These are phyloP conservation scores for Cytospora leucostoma DNA, from an alignment of 2,329 filamentous ascomycete genomes.

Conservation along the genomic window DNA sequence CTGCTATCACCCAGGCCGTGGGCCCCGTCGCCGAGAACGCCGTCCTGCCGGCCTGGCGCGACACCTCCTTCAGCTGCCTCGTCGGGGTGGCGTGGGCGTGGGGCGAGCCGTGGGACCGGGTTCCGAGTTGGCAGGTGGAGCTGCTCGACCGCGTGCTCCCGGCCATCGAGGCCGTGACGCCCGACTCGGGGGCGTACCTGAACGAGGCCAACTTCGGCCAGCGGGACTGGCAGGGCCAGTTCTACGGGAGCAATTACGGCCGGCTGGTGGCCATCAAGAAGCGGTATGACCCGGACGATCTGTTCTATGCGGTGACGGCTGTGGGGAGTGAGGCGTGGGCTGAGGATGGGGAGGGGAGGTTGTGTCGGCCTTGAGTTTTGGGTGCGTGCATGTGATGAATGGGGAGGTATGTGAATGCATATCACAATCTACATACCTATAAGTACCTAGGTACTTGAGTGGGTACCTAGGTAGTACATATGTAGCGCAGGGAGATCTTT, in stretches of 20 bases:
- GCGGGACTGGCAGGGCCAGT: conserved; percentile 34
- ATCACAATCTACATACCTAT: too few relatives aligned
- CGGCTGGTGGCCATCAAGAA: conserved; percentile 40
- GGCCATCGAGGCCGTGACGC: conserved; percentile 34
- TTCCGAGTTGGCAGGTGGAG: conserved; percentile 34
- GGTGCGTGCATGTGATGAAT: too few relatives aligned
- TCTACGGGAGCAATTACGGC: conserved; percentile 38
- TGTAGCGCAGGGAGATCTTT: too few relatives aligned
- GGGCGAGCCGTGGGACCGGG: conserved; percentile 35
- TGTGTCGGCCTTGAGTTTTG: too few relatives aligned
- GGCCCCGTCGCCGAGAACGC: conserved; percentile 40
- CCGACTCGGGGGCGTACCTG: conserved; percentile 36
- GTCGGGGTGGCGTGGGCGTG: too few relatives aligned
- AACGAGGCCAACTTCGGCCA: conserved; percentile 43
- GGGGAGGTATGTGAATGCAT: too few relatives aligned
- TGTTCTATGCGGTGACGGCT: conserved; percentile 42
- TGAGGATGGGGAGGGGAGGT: too few relatives aligned
- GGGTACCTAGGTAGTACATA: too few relatives aligned
- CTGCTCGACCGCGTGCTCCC: conserved; percentile 34
- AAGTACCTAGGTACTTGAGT: too few relatives aligned
- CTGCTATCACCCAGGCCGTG: conserved; percentile 31
- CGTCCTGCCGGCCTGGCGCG: conserved; percentile 44
- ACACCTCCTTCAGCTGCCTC: conserved; percentile 31
- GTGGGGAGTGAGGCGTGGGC: conserved; percentile 44
- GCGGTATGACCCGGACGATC: conserved; percentile 39